Evolutionary conservation across 2,329 filamentous ascomycete species (phyloP), one percentile per base, ranked within the genome.

Genomic region (Emmonsiellopsis sp.): DNA sequence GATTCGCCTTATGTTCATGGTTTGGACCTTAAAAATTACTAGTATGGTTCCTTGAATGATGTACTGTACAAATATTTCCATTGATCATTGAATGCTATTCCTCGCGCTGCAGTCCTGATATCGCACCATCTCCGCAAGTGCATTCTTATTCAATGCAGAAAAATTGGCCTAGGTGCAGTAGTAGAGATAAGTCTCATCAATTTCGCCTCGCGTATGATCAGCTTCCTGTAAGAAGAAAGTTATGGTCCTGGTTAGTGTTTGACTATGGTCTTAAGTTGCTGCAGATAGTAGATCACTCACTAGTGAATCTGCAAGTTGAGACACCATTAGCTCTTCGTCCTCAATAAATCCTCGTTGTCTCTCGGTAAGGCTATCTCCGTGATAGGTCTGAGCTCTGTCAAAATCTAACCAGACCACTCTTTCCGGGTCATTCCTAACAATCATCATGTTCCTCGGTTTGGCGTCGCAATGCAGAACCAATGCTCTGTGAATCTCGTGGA

Each of bases 401-500:
- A 55, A 55, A 32, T 55, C 50, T 37, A 55, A 53, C 57, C 60
- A 62, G 20, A 61, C n/a, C 5, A 54, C 56, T 37, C 57, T 54
- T 15, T 59, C 55, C 0, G 55, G 47, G 20, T 57, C 52, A 43
- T 51, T 38, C 11, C 52, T 47, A 11, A 59, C 26, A 34, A 58
- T 40, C 31, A 66, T 60, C 45, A 66, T 62, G 51, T 63, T 62
- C 38, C 59, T 63, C 1, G 64, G 61, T 30, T 64, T 59, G 2
- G 64, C 51, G 53, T 65, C 61, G 34, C 51, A 50, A 45, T 67
- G 63, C n/a, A 55, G 49, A 26, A 65, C 48, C 5, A 55, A 34
- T 13, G 60, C 62, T 13, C 49, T 50, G 35, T 65, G 58, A 7
- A 66, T 63, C 43, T 59, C 40, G 41, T 55, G 46, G 11, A 65